A percentile compares a stretch with the other conserved stretches of the same genome.
Evolutionary conservation across 2,329 filamentous ascomycete genomes (phyloP).

Genomic region (Penicillium crustosum): DNA sequence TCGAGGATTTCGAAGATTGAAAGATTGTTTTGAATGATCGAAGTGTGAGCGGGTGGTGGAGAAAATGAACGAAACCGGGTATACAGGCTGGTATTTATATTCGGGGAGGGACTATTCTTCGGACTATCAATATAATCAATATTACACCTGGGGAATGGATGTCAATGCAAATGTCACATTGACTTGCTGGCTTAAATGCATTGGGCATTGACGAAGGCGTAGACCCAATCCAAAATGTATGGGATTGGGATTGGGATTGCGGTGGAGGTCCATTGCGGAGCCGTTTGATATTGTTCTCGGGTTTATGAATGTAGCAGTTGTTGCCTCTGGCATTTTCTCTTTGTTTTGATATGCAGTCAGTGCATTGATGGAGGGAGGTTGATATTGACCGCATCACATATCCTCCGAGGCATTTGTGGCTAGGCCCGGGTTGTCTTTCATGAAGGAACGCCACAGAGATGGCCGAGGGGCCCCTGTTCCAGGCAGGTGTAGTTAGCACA

Average conservation of each 20-base stretch:
- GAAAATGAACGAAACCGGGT: constrained; percentile 1
- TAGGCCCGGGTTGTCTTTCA: neutral
- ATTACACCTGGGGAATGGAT: neutral
- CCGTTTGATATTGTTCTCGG: constrained; percentile 7
- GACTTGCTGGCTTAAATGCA: neutral
- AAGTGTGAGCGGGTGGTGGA: constrained; percentile 12
- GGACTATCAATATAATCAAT: neutral
- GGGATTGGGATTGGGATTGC: neutral
- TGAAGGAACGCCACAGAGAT: neutral
- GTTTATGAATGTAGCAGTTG: neutral
- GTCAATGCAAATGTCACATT: neutral
- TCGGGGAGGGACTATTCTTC: neutral
- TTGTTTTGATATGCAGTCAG: neutral
- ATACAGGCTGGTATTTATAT: neutral
- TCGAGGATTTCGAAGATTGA: constrained; percentile 22
- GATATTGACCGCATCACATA: neutral
- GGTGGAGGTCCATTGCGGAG: neutral
- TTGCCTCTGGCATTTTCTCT: neutral
- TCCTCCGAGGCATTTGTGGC: neutral
- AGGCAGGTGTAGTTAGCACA: neutral
- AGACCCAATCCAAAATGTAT: neutral
- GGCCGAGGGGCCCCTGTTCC: neutral
- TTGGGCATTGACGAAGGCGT: neutral
- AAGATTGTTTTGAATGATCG: constrained; percentile 13
- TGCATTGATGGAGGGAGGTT: neutral